These are phyloP conservation scores for Hymenoscyphus albidus DNA, from an alignment of 2,329 filamentous ascomycete genomes.

Conservation along the genomic window DNA sequence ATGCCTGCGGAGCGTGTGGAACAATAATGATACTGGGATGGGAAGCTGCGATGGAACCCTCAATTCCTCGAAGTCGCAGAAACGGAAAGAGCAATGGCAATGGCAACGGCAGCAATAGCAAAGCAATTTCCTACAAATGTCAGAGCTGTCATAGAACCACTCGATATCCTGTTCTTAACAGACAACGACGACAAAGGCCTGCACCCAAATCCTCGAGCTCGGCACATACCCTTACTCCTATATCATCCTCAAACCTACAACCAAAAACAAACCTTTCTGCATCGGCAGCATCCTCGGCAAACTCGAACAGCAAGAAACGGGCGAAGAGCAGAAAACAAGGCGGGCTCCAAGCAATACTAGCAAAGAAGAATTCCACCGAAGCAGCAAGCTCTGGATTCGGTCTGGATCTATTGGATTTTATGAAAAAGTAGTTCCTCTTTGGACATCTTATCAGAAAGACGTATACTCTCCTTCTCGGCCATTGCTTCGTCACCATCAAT, in stretches of 20 bases:
- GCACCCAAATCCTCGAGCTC: background rate
- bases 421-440: constrained; percentile 32
- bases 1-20: constrained; percentile 57
- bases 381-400: constrained; percentile 27
- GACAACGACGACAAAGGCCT: constrained; percentile 7
- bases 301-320: constrained; percentile 60
- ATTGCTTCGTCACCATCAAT: background rate
- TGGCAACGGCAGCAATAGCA: constrained; percentile 7
- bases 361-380: constrained; percentile 28
- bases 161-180: constrained; percentile 17
- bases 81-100: constrained; percentile 10
- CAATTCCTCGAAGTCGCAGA: constrained; percentile 6
- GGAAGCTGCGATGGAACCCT: constrained; percentile 22
- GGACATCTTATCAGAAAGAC: background rate
- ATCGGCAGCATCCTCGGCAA: constrained; percentile 39
- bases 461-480: background rate
- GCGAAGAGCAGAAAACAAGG: constrained; percentile 59
- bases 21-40: constrained; percentile 53
- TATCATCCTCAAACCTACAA: background rate
- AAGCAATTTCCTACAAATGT: constrained; percentile 31
- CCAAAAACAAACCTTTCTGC: constrained; percentile 7
- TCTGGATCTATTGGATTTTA: constrained; percentile 40
- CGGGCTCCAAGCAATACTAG: constrained; percentile 60
- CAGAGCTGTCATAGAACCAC: constrained; percentile 29
- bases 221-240: background rate